Base-by-base conservation (phyloP, 73 alveolate genomes). In the Paramecium primaurelia region DNA sequence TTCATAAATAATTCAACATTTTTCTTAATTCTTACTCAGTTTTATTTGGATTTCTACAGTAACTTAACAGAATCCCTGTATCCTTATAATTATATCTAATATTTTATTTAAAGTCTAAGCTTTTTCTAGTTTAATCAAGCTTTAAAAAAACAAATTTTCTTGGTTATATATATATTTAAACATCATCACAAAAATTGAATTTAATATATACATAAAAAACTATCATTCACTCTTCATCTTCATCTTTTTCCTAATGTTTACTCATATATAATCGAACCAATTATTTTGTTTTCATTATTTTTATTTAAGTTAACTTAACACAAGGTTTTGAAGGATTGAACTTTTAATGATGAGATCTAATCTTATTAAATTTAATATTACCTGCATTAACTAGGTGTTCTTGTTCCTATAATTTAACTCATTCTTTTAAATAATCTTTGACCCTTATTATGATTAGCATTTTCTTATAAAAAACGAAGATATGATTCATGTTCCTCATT, bases 331-430 rank as follows among this genome's bases (percentile, higher is more conserved):
- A 38, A 36, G 87, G 87, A 73, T 73, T 73, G 68, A 73, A 73
- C 59, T 73, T 73, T 73, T 73, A 73, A 18, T 73, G 87, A 73
- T 73, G 87, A 44, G 87, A 73, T 73, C 87, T 73, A 73, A 40
- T 73, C n/a, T 37, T 20, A 73, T 73, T 73, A 6, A 34, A 20
- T 10, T 8, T 40, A 37, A 8, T 32, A 34, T 34, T 64, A 73
- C 87, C 87, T 73, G 59, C 87, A 73, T 40, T 73, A 73, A 73
- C 87, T 73, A 73, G 87, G 87, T 8, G 60, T 73, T 73, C 87
- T 73, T 36, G 87, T 73, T 73, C 87, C 87, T 16, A 73, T 73
- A 6, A 40, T 73, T 40, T 73, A 20, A 14, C 87, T 73, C 59
- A 73, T 34, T n/a, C 22, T 36, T 40, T 73, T 73, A 73, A 73